Evolutionary conservation across 345 rosid genomes (phyloP).

Genomic region (Dovyalis caffra): DNA sequence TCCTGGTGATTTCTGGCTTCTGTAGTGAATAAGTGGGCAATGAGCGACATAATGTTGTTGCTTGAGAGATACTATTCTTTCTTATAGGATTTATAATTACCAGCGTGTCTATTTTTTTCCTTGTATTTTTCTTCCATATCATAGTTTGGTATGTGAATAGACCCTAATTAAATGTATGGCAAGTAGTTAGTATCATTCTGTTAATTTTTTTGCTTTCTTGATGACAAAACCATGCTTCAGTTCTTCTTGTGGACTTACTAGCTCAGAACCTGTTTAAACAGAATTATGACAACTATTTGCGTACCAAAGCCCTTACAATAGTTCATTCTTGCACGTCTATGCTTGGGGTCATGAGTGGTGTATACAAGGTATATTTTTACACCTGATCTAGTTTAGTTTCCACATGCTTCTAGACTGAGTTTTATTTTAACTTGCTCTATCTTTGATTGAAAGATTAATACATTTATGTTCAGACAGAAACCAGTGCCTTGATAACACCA

Average conservation of each 20-base stretch:
- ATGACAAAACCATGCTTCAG: not conserved
- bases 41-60: too few species aligned
- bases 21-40: too few species aligned
- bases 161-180: not conserved
- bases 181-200: not conserved
- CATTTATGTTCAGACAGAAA: conserved; percentile 65
- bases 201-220: not conserved
- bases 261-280: conserved; percentile 33
- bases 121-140: not conserved
- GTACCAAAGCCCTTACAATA: conserved; percentile 76
- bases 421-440: conserved; percentile 23
- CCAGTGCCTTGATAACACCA: conserved; percentile 51
- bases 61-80: too few species aligned
- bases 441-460: conserved; percentile 34
- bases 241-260: conserved; percentile 14
- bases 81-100: too few species aligned
- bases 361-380: conserved; percentile 56
- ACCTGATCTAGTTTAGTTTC: conserved; percentile 10
- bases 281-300: conserved; percentile 66
- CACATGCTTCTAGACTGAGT: conserved; percentile 8
- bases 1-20: too few species aligned
- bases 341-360: conserved; percentile 83
- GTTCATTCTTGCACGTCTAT: conserved; percentile 74
- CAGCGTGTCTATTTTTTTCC: too few species aligned
- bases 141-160: not conserved